These are phyloP conservation scores for Jacaranda mimosifolia DNA, from an alignment of 257 asterid species.

Conservation along the genomic window DNA sequence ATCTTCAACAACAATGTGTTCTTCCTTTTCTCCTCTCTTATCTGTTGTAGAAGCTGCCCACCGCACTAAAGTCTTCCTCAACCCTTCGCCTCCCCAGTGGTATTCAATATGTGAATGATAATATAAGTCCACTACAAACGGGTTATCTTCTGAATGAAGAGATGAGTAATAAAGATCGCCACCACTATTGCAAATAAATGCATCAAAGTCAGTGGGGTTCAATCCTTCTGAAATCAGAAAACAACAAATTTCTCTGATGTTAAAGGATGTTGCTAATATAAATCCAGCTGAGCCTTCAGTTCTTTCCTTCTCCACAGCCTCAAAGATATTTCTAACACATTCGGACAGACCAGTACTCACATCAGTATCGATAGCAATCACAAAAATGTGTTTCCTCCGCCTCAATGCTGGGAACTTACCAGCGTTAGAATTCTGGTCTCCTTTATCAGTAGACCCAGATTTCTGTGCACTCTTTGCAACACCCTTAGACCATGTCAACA, in stretches of 20 bases:
- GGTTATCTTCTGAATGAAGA: slow-evolving; percentile 72
- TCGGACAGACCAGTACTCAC: slow-evolving; percentile 76
- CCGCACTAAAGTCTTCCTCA: slow-evolving; percentile 88
- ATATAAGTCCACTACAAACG: slow-evolving; percentile 91
- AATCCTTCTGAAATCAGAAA: slow-evolving; percentile 76
- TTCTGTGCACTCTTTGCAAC: slow-evolving; percentile 55
- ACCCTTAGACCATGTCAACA: slow-evolving; percentile 78
- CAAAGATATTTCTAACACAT: slow-evolving; percentile 74
- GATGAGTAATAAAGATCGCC: slow-evolving; percentile 98
- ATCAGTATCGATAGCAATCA: slow-evolving; percentile 87
- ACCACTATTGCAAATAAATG: slow-evolving; percentile 95
- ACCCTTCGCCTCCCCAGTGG: slow-evolving; percentile 99
- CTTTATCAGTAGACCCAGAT: slow-evolving; percentile 63
- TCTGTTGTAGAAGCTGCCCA: slow-evolving; percentile 79
- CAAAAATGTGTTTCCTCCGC: slow-evolving; percentile 84
- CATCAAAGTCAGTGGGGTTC: slow-evolving; percentile 86
- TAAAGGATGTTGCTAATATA: slow-evolving; percentile 84
- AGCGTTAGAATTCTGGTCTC: slow-evolving; percentile 64
- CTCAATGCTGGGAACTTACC: slow-evolving; percentile 93
- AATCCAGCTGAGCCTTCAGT: slow-evolving; percentile 88
- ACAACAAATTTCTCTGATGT: slow-evolving; percentile 65
- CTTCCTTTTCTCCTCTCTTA: slow-evolving; percentile 70
- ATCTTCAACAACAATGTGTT: slow-evolving; percentile 87
- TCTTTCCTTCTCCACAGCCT: slow-evolving; percentile 76
- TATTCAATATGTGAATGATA: slow-evolving; percentile 98